Percentiles rank a stretch among this genome's conserved stretches.
Evolutionary conservation across 139 green algal species (phyloP).

Genomic region (Pleodorina starrii): DNA sequence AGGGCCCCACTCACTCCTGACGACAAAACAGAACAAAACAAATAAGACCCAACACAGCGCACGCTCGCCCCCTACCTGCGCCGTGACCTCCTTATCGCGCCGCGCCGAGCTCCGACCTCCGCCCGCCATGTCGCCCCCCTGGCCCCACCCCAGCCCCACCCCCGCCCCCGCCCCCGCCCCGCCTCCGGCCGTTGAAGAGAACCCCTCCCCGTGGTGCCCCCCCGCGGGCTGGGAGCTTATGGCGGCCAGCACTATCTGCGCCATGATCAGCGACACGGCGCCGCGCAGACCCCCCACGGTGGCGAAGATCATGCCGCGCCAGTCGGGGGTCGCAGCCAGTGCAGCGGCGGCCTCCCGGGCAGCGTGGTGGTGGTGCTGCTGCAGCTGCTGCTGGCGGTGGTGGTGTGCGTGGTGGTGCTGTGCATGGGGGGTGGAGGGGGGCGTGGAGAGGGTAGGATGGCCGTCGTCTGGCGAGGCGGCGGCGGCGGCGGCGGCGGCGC

Average conservation of each 20-base stretch:
- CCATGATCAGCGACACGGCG: constrained; percentile 84
- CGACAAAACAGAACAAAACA: too few species aligned
- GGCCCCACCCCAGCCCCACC: neutral
- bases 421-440: neutral
- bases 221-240: neutral
- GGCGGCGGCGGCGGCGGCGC: neutral
- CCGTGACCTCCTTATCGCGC: constrained; percentile 28
- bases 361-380: neutral
- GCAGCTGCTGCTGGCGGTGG: too few species aligned
- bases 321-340: constrained; percentile 48
- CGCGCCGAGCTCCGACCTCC: neutral
- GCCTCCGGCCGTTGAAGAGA: too few species aligned
- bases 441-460: neutral
- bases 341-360: neutral
- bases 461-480: neutral
- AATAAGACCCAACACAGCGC: too few species aligned
- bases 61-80: constrained; percentile 26
- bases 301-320: constrained; percentile 76
- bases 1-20: too few species aligned
- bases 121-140: too few species aligned
- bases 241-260: constrained; percentile 72
- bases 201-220: constrained; percentile 7
- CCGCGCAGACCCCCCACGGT: constrained; percentile 79
- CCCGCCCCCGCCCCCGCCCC: neutral
- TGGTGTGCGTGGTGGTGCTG: neutral